Conservation (phyloP, 768 basidiomycete species). For the Tylopilus plumbeoviolaceoides region DNA sequence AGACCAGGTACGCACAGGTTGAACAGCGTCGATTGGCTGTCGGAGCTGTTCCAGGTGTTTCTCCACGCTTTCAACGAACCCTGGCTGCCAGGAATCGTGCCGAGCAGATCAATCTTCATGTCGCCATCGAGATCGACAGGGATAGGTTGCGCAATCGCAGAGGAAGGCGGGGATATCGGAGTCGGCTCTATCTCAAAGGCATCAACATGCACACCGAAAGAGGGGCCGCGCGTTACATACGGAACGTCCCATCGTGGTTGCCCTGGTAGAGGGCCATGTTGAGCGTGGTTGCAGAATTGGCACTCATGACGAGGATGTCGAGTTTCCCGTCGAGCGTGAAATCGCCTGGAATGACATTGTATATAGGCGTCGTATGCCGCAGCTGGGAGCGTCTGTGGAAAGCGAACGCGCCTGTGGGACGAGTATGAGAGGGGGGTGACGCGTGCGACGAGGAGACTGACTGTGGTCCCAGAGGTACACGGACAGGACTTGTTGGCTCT, state of each 20-base stretch:
- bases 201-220: neutral
- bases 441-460: slow-evolving; percentile 28
- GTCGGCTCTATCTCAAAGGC: slow-evolving; percentile 19
- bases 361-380: slow-evolving; percentile 52
- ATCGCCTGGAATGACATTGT: slow-evolving; percentile 90
- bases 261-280: slow-evolving; percentile 73
- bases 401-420: slow-evolving; percentile 49
- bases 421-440: slow-evolving; percentile 2
- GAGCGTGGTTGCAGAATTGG: slow-evolving; percentile 47
- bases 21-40: slow-evolving; percentile 52
- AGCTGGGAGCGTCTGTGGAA: slow-evolving; percentile 51
- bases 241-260: slow-evolving; percentile 56
- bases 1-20: slow-evolving; percentile 48
- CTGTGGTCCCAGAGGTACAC: slow-evolving; percentile 83
- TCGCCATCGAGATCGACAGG: slow-evolving; percentile 84
- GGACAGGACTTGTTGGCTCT: slow-evolving; percentile 73
- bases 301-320: slow-evolving; percentile 86
- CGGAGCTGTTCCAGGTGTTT: slow-evolving; percentile 70
- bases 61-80: slow-evolving; percentile 64
- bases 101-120: slow-evolving; percentile 86
- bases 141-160: slow-evolving; percentile 76
- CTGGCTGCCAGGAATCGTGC: slow-evolving; percentile 45
- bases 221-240: slow-evolving; percentile 37
- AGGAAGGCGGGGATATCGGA: slow-evolving; percentile 54
- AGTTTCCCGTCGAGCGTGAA: slow-evolving; percentile 90